A percentile compares a stretch with the other conserved stretches of the same genome.
These are phyloP conservation scores for Hypoxylon sp. DNA, from an alignment of 2,329 filamentous ascomycete genomes.

Conservation along the genomic window DNA sequence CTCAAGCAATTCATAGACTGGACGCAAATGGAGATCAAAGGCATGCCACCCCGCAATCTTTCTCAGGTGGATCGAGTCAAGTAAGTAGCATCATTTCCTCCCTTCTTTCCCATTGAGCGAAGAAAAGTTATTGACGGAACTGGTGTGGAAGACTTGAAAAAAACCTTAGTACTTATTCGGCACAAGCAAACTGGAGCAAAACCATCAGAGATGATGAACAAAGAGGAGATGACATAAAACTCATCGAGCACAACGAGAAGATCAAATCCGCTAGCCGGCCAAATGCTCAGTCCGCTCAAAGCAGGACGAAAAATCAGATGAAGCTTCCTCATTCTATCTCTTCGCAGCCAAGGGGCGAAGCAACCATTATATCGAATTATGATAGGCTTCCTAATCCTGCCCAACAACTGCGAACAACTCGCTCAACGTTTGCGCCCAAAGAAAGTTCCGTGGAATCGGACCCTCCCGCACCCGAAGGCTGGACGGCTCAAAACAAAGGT, in stretches of 20 bases:
- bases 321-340: constrained; percentile 7
- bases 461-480: constrained; percentile 48
- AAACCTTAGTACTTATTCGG: constrained; percentile 23
- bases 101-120: no score
- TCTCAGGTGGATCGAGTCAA: background rate
- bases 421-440: constrained; percentile 29
- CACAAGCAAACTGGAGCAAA: constrained; percentile 12
- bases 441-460: constrained; percentile 35
- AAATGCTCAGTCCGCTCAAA: background rate
- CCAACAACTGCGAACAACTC: constrained; percentile 34
- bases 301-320: constrained; percentile 40
- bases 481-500: constrained; percentile 59
- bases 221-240: constrained; percentile 37
- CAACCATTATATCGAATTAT: constrained; percentile 12
- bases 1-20: constrained; percentile 37
- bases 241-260: constrained; percentile 39
- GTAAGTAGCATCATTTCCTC: constrained; percentile 5
- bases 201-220: constrained; percentile 17
- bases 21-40: constrained; percentile 25
- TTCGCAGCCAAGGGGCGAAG: constrained; percentile 1
- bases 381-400: constrained; percentile 1
- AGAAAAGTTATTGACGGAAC: no score
- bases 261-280: background rate
- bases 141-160: no score
- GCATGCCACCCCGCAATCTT: background rate